Evolutionary conservation across 2,329 filamentous ascomycete species (phyloP).

Genomic region (Sporothrix inflata): DNA sequence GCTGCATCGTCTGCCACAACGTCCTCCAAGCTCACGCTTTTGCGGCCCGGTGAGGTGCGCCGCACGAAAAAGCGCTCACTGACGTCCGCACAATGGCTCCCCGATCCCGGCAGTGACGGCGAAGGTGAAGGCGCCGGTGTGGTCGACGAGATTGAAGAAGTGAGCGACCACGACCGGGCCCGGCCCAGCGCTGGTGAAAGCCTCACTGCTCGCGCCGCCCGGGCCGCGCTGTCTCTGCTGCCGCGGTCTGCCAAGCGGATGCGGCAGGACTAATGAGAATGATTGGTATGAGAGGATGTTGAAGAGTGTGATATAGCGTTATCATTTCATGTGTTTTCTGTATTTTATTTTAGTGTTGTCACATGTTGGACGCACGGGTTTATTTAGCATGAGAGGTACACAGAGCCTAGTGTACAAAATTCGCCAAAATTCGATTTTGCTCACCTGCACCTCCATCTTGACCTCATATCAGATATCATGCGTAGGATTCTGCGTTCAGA

Average conservation of each 20-base stretch:
- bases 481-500: background rate
- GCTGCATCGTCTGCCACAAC: background rate
- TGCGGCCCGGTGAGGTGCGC: background rate
- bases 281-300: no score
- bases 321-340: background rate
- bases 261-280: background rate
- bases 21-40: background rate
- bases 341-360: background rate
- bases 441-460: background rate
- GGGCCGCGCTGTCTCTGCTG: background rate
- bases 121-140: background rate
- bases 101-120: background rate
- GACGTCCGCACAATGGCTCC: conserved; percentile 22
- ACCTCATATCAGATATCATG: background rate
- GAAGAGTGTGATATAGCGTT: background rate
- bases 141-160: conserved; percentile 31
- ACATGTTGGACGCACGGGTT: background rate
- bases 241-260: conserved; percentile 23
- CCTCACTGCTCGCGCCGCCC: background rate
- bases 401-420: background rate
- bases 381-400: background rate
- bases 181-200: background rate
- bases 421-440: background rate
- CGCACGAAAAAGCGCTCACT: conserved; percentile 28
- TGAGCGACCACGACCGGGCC: conserved; percentile 16